A percentile compares a stretch with the other conserved stretches of the same genome.
phyloP scores from a whole-genome alignment of 2,329 filamentous ascomycete genomes.

The Colletotrichum noveboracense region DNA sequence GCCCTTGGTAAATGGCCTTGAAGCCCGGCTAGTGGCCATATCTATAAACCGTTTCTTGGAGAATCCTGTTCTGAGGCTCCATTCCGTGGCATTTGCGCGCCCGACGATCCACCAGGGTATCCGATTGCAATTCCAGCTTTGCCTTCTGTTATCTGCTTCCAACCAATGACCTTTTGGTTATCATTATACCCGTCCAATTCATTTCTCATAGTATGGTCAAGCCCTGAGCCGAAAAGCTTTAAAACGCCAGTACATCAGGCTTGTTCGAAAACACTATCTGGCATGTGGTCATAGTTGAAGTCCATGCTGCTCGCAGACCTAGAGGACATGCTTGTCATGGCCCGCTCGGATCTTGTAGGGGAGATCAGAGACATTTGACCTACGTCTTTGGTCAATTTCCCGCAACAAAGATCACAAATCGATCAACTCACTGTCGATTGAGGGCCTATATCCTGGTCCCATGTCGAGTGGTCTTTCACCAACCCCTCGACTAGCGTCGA shows the following conservation, averaged over 20 bases:
- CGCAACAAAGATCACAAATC: not conserved
- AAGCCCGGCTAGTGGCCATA: not conserved
- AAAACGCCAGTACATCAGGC: not conserved
- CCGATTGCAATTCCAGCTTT: not conserved
- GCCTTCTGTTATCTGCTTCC: not conserved
- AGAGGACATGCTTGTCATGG: slow-evolving; percentile 18
- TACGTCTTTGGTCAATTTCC: not conserved
- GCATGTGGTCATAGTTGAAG: slow-evolving; percentile 42
- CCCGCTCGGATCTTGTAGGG: slow-evolving; percentile 11
- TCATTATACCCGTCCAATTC: slow-evolving; percentile 4
- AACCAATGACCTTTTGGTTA: not conserved
- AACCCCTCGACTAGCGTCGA: not conserved
- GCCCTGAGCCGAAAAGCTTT: not conserved
- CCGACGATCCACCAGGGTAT: slow-evolving; percentile 3
- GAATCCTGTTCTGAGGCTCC: not conserved
- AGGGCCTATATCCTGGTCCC: not conserved
- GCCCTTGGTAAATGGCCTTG: not conserved
- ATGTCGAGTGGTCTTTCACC: slow-evolving; percentile 3
- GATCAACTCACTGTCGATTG: slow-evolving; percentile 18
- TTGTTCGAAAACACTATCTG: slow-evolving; percentile 36
- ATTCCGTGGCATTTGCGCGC: not conserved
- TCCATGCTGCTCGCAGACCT: slow-evolving; percentile 23
- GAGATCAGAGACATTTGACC: slow-evolving; percentile 17
- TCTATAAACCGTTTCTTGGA: not conserved
- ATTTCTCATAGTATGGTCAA: not conserved